Evolutionary conservation across 2,329 filamentous ascomycete genomes (phyloP).

Genomic region (Pseudonectria foliicola): DNA sequence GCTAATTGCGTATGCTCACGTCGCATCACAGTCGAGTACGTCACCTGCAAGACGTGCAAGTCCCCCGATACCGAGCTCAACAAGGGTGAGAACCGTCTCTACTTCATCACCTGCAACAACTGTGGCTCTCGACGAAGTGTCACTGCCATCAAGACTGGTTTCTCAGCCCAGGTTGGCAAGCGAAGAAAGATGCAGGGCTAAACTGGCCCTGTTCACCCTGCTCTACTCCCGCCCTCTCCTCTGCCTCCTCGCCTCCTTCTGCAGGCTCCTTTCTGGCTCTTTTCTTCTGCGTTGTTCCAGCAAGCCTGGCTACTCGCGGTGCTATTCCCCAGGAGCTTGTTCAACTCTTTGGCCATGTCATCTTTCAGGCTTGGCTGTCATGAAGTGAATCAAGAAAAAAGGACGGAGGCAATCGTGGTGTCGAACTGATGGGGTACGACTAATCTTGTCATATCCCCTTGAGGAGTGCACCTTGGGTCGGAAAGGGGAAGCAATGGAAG

Average conservation of each 20-base stretch:
- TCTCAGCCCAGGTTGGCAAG: constrained; percentile 99
- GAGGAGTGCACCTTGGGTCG: too few species aligned
- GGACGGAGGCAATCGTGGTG: too few species aligned
- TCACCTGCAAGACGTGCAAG: constrained; percentile 97
- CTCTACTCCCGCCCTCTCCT: constrained; percentile 4
- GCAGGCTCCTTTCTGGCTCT: too few species aligned
- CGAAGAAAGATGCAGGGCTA: constrained; percentile 90
- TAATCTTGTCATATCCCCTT: too few species aligned
- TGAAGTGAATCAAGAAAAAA: too few species aligned
- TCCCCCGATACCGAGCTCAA: constrained; percentile 91
- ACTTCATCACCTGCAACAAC: constrained; percentile 93
- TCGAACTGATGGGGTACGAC: too few species aligned
- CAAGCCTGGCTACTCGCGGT: too few species aligned
- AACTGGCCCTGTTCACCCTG: constrained; percentile 17
- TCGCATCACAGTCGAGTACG: constrained; percentile 67
- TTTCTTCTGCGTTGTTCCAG: too few species aligned
- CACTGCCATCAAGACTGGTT: constrained; percentile 99
- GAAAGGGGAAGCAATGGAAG: too few species aligned
- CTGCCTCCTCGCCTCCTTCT: background rate
- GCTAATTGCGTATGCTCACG: constrained; percentile 21
- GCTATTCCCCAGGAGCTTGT: too few species aligned
- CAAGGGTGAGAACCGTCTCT: constrained; percentile 98
- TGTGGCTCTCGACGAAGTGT: constrained; percentile 80
- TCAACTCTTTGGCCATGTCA: too few species aligned
- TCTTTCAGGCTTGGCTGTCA: too few species aligned